These are phyloP conservation scores for Macaranga tanarius DNA, from an alignment of 441 rosid species.

Conservation along the genomic window DNA sequence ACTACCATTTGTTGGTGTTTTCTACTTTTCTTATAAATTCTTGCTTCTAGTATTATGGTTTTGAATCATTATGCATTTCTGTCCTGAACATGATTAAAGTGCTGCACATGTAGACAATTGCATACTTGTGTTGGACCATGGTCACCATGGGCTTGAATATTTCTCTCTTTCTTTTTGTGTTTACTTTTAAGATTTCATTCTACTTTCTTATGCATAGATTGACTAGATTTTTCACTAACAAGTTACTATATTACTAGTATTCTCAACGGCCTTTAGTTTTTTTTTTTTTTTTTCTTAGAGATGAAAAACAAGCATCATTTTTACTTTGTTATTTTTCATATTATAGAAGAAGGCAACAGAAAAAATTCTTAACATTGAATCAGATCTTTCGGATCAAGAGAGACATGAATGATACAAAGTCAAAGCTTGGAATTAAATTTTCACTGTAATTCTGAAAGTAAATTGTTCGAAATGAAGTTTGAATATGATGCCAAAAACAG, in stretches of 20 bases:
- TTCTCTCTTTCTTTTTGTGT: background rate
- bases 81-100: background rate
- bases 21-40: slow-evolving; percentile 5
- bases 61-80: background rate
- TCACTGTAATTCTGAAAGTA: background rate
- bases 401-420: background rate
- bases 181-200: background rate
- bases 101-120: background rate
- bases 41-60: background rate
- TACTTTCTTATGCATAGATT: background rate
- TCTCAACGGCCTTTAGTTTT: background rate
- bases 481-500: background rate
- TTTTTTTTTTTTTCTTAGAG: background rate
- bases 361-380: background rate
- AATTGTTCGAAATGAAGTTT: background rate
- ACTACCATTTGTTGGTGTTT: background rate
- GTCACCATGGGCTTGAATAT: background rate
- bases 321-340: background rate
- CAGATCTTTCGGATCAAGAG: background rate
- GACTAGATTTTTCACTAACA: background rate
- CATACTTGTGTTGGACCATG: background rate
- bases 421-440: background rate
- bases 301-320: background rate
- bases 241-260: background rate
- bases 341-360: background rate